Base-by-base conservation (phyloP, 2,329 filamentous ascomycete species). In the Penicillium fuscoglaucum region DNA sequence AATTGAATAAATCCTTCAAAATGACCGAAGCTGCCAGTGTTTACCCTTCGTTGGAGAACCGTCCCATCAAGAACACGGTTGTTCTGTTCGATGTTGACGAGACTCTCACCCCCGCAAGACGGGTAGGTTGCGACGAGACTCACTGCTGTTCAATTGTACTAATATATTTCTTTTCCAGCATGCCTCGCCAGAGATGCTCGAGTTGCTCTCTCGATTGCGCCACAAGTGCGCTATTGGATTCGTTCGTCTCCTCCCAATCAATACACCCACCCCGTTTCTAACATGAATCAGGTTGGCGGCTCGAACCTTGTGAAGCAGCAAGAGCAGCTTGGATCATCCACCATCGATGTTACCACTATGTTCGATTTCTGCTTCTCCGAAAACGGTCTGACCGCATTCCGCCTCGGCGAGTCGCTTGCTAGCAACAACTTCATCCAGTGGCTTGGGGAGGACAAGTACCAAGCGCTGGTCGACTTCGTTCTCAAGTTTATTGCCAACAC, bases 341-440 rank as follows among this genome's bases (percentile, higher is more conserved):
- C 83, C 58, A 83, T 88, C 67, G 75, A 81, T 67, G 93, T 98
- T 61, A 92, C 87, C 52, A 82, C 86, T 61, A 87, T 98, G 70
- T 99, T 99, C 82, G 95, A 99, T 82, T 99, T 91, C 81, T 95
- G 90, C 85, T 99, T 99, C 81, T 83, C 92, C 59, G 95, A 99
- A 82, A 99, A 99, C 79, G 95, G 95, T 12, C 86, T 99, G 67
- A 96, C 90, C 1, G 95, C 93, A 44, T 96, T 84, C 83, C 91
- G 92, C 72, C 79, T 93, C 71, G 95, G 93, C 69, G 78, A 87
- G 74, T 83, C 84, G 55, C 85, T 98, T 58, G 82, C 88, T 1
- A 87, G 86, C 70, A 89, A 89, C 78, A 91, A 86, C 79, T 99
- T 98, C 85, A 96, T 98, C 80, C 77, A 86, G 68, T 96, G 88